These are phyloP conservation scores for Ceratonia siliqua DNA, from an alignment of 306 rosid species.

Conservation along the genomic window DNA sequence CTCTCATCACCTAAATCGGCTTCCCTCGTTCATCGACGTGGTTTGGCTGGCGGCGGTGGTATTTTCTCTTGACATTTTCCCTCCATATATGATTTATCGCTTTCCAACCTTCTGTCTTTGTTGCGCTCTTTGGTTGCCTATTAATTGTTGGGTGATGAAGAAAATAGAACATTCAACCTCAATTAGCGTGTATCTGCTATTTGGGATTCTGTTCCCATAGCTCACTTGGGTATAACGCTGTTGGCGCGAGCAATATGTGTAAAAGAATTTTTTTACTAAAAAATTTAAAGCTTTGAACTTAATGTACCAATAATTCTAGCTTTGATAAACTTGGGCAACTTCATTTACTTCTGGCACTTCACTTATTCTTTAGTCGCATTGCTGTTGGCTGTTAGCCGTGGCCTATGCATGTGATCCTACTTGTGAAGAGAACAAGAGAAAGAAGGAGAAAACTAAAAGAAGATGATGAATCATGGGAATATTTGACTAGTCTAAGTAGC, in stretches of 20 bases:
- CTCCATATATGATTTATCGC: not conserved
- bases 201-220: not conserved
- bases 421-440: not conserved
- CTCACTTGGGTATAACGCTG: not conserved
- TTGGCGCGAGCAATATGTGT: not conserved
- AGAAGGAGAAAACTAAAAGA: not conserved
- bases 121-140: not conserved
- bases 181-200: no score
- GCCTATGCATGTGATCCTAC: not conserved
- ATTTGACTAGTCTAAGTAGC: not conserved
- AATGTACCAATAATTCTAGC: not conserved
- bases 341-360: not conserved
- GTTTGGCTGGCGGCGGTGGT: slow-evolving; percentile 53
- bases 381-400: not conserved
- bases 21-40: slow-evolving; percentile 52
- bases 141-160: not conserved
- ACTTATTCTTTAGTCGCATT: not conserved
- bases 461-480: not conserved
- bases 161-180: no score
- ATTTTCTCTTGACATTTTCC: not conserved
- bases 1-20: slow-evolving; percentile 41
- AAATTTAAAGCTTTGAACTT: slow-evolving; percentile 15
- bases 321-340: not conserved
- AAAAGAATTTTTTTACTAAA: not conserved
- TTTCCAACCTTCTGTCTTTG: not conserved